A percentile compares a stretch with the other conserved stretches of the same genome.
Conservation (phyloP, 176 grass and related monocot genomes). For the Echinochloa phyllopogon region DNA sequence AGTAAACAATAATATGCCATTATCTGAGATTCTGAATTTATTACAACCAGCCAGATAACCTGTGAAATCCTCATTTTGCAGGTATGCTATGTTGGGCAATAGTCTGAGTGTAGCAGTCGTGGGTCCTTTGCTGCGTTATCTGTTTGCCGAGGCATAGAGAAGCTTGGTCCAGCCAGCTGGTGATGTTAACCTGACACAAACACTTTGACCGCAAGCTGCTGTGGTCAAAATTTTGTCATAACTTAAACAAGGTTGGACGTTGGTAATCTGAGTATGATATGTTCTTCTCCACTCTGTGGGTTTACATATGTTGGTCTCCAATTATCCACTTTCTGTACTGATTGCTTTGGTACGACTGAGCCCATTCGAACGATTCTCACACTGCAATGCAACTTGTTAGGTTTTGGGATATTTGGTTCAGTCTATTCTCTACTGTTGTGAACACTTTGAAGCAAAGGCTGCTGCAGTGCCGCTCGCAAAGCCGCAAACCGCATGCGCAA, state of each 20-base stretch:
- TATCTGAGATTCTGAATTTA: background rate
- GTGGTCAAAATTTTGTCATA: background rate
- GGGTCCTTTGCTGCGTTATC: conserved; percentile 70
- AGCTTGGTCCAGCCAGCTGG: background rate
- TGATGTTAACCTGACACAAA: conserved; percentile 23
- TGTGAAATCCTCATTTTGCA: conserved; percentile 44
- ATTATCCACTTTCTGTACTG: background rate
- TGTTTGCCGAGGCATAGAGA: conserved; percentile 63
- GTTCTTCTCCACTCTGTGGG: background rate
- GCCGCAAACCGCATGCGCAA: background rate
- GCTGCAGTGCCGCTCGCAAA: background rate
- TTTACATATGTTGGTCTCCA: background rate
- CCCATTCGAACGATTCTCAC: background rate
- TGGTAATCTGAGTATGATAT: conserved; percentile 14
- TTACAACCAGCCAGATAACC: background rate
- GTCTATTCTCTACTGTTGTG: background rate
- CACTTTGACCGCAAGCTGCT: background rate
- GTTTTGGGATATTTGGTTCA: background rate
- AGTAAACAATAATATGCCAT: background rate
- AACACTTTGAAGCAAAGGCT: background rate
- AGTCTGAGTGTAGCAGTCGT: conserved; percentile 91
- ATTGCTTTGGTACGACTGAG: background rate
- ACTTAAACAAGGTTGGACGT: conserved; percentile 23
- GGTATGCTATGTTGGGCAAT: conserved; percentile 94
- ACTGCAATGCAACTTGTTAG: background rate